Evolutionary conservation across 2,329 filamentous ascomycete genomes (phyloP), one percentile per base, ranked within the genome.

Genomic region (Calycina herbarum): DNA sequence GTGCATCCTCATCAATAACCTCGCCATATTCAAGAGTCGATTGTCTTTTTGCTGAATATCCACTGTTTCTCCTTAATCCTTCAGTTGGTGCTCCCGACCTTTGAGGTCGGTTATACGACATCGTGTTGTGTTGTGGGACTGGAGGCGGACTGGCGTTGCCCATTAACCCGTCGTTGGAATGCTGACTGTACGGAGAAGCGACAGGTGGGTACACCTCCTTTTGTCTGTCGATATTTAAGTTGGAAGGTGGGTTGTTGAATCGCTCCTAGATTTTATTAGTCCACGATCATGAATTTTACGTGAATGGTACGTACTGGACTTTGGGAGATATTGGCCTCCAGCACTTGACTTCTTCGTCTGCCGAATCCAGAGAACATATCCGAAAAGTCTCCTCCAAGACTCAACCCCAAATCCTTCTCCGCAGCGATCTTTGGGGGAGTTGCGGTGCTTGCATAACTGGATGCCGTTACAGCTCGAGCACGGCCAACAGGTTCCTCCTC

Each of bases 401-500:
- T 76, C 45, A 76, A 63, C 3, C 71, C 73, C 3, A 76, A 42
- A 56, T 75, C 72, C 59, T 67, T 70, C 5, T 75, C 72, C 17
- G 69, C 70, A 56, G 38, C 42, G 38, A 76, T 62, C 62, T 73
- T 75, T 54, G 73, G 70, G 42, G 75, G 74, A 29, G 73, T 73
- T 59, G 74, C 73, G 51, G 75, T 76, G 63, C 75, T 77, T 42
- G 75, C 74, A 67, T 75, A 75, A 65, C 74, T 76, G 0, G 74
- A 75, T 7, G 71, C 66, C 64, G 74, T 76, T 20, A 73, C 70
- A 29, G 73, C 72, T 62, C 75, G 69, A 20, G 67, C 57, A 66
- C 75, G 71, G n/a, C 68, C 63, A 24, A 63, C 27, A n/a, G 65
- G 63, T 27, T 70, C 67, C 29, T 72, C 68, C 24, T 72, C 73